Evolutionary conservation across 1,284 basidiomycete genomes (phyloP), one percentile per base, ranked within the genome.

Genomic region (Hemileia vastatrix): DNA sequence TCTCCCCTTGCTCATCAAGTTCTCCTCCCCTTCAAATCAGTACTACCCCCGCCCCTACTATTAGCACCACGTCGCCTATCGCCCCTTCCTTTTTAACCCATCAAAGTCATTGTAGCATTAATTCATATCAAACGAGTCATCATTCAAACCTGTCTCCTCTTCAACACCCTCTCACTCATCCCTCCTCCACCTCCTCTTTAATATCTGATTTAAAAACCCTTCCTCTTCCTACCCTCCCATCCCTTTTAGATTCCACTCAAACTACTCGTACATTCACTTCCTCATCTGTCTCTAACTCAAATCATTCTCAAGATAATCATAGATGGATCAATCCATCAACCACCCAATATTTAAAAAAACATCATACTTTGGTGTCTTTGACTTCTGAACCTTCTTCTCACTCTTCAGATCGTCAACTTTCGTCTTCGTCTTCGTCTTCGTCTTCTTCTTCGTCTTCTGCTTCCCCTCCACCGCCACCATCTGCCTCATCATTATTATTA

Each of bases 71-170:
- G n/a, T n/a, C n/a, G n/a, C n/a, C n/a, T n/a, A n/a, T n/a, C n/a
- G n/a, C n/a, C n/a, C n/a, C n/a, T n/a, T n/a, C n/a, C n/a, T n/a
- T n/a, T n/a, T n/a, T n/a, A n/a, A n/a, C n/a, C n/a, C n/a, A n/a
- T n/a, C n/a, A n/a, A n/a, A n/a, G n/a, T n/a, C n/a, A n/a, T n/a
- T n/a, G n/a, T n/a, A 40, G 15, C 33, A 18, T 24, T 19, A 55
- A 2, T 43, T 24, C 9, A 54, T 44, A 31, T 18, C 32, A 13
- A 18, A 36, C 33, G 5, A 44, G 19, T 27, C 52, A 45, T 19
- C 44, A 47, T 56, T 51, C 63, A 67, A 18, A 40, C 67, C 55
- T 57, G 66, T 64, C 63, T 71, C 74, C 55, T 63, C 66, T 66
- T 72, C 52, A 65, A 77, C 63, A 68, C 70, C 27, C 52, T 45